A percentile compares a stretch with the other conserved stretches of the same genome.
These are phyloP conservation scores for Nannochloris sp. DNA, from an alignment of 139 green algal genomes.

Conservation along the genomic window DNA sequence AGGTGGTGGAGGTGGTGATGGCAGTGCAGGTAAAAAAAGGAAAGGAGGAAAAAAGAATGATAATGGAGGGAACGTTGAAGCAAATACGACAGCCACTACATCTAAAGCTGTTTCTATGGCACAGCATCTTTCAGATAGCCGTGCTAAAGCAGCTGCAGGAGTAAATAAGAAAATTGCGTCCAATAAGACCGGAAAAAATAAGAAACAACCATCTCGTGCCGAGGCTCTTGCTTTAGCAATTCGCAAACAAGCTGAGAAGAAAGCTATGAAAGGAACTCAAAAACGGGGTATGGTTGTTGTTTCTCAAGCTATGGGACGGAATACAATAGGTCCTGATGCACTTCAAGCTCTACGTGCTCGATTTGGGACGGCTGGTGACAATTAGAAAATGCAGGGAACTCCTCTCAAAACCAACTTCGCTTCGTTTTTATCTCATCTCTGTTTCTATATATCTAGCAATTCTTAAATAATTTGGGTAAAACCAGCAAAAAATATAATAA, in stretches of 20 bases:
- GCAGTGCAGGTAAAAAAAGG: too few species aligned
- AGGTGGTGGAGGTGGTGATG: not conserved
- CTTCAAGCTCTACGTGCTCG: constrained; percentile 42
- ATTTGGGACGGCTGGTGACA: too few species aligned
- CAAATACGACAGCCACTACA: not conserved
- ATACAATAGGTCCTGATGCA: constrained; percentile 35
- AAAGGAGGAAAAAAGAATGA: too few species aligned
- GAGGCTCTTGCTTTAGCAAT: constrained; percentile 29
- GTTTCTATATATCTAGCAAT: too few species aligned
- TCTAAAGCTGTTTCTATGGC: not conserved
- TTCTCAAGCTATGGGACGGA: constrained; percentile 36
- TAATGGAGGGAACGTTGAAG: not conserved
- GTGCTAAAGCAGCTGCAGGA: too few species aligned
- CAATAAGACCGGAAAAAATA: not conserved
- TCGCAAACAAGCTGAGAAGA: constrained; percentile 2
- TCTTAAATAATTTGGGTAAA: too few species aligned
- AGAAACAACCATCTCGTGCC: not conserved
- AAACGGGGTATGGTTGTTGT: constrained; percentile 28
- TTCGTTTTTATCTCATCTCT: too few species aligned
- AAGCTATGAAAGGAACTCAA: constrained; percentile 4
- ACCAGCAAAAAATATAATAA: too few species aligned
- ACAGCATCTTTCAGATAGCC: not conserved
- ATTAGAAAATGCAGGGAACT: too few species aligned
- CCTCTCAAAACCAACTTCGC: too few species aligned
- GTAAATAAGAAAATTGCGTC: not conserved